A percentile compares a stretch with the other conserved stretches of the same genome.
phyloP scores from a whole-genome alignment of 352 stramenopile genomes.

The Globisporangium lucens region DNA sequence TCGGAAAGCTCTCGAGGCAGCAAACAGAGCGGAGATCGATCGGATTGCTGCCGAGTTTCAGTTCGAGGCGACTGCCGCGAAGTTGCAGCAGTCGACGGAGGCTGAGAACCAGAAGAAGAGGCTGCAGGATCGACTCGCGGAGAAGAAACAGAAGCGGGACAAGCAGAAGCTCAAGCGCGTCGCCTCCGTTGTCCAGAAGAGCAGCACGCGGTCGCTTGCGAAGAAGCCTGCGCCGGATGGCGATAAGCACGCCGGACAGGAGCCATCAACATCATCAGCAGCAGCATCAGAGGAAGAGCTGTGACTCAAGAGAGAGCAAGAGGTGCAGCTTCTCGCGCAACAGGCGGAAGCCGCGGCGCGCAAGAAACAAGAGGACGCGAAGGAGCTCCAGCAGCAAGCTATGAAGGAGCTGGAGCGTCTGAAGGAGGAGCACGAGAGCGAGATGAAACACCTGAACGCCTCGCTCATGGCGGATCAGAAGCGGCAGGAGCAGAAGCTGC shows the following conservation, averaged over 20 bases:
- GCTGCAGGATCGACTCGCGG: slow-evolving; percentile 27
- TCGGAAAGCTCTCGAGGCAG: slow-evolving; percentile 28
- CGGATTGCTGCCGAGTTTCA: slow-evolving; percentile 31
- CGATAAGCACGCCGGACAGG: not conserved
- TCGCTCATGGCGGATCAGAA: slow-evolving; percentile 55
- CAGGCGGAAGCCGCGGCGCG: slow-evolving; percentile 18
- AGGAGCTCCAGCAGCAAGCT: slow-evolving; percentile 36
- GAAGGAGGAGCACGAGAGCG: slow-evolving; percentile 55
- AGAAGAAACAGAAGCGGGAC: slow-evolving; percentile 25
- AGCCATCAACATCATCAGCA: not conserved
- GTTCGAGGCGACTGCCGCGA: not conserved
- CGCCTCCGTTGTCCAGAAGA: slow-evolving; percentile 49
- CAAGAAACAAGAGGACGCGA: slow-evolving; percentile 38
- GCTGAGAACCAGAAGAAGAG: slow-evolving; percentile 19
- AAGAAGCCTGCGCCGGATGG: not conserved
- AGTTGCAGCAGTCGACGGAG: slow-evolving; percentile 5
- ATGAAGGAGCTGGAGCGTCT: slow-evolving; percentile 54
- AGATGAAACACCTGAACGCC: slow-evolving; percentile 36
- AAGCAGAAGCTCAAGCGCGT: slow-evolving; percentile 32
- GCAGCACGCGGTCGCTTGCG: slow-evolving; percentile 29
- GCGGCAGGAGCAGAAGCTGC: slow-evolving; percentile 62
- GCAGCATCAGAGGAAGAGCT: slow-evolving; percentile 26
- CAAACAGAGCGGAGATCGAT: slow-evolving; percentile 24
- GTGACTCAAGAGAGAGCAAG: slow-evolving; percentile 36
- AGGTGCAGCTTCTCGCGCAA: slow-evolving; percentile 27